Evolutionary conservation across 129 eudicot species (phyloP).

Genomic region (Mikania micrantha): DNA sequence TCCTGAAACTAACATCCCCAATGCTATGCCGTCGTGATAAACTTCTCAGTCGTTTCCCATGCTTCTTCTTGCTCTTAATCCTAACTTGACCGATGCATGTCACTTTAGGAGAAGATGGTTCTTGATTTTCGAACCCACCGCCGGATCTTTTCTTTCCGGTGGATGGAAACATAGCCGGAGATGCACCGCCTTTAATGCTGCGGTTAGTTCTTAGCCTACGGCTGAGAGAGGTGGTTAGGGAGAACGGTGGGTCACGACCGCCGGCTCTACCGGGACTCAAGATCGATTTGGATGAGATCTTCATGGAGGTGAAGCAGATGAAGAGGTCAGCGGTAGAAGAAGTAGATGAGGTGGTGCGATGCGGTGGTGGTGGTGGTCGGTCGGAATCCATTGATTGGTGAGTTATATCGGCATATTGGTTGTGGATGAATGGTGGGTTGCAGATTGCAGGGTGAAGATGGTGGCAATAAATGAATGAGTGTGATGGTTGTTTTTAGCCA

Average conservation of each 20-base stretch:
- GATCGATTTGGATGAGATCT: constrained; percentile 51
- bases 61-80: constrained; percentile 84
- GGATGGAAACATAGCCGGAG: constrained; percentile 57
- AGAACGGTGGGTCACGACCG: constrained; percentile 34
- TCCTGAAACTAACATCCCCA: constrained; percentile 62
- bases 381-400: constrained; percentile 32
- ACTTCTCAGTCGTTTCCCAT: constrained; percentile 40
- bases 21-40: constrained; percentile 45
- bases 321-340: constrained; percentile 53
- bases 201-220: constrained; percentile 62
- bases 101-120: constrained; percentile 95
- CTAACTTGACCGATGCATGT: constrained; percentile 97
- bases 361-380: constrained; percentile 24
- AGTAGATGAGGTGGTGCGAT: constrained; percentile 18
- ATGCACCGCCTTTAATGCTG: constrained; percentile 67
- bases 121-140: constrained; percentile 66
- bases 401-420: constrained; percentile 7
- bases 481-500: constrained; percentile 21
- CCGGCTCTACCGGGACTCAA: constrained; percentile 50
- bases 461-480: constrained; percentile 26
- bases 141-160: constrained; percentile 43
- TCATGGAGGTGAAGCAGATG: constrained; percentile 79
- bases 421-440: neutral
- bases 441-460: neutral
- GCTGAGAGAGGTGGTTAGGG: constrained; percentile 75